Conservation (phyloP, 2,329 filamentous ascomycete genomes). For the Rosellinia necatrix region DNA sequence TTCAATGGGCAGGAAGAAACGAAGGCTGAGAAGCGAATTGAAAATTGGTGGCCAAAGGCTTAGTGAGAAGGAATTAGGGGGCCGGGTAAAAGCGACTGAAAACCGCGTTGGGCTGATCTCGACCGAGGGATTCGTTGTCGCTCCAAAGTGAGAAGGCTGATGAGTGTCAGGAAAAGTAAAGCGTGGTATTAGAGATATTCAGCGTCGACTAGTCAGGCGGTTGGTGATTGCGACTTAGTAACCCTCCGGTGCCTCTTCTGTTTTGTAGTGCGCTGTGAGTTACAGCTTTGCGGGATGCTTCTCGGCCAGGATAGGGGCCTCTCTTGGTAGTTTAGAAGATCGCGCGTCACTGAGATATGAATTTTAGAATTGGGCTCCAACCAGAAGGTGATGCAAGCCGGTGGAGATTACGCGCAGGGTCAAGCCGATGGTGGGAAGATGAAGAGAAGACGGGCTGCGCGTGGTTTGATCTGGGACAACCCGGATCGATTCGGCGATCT, state of each 20-base stretch:
- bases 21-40: neutral
- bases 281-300: neutral
- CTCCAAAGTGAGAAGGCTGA: neutral
- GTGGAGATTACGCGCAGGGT: conserved; percentile 6
- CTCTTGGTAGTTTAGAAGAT: neutral
- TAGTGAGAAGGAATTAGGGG: conserved; percentile 11
- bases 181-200: neutral
- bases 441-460: neutral
- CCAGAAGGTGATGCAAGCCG: conserved; percentile 29
- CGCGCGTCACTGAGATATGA: conserved; percentile 10
- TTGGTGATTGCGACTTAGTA: conserved; percentile 5
- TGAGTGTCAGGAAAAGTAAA: neutral
- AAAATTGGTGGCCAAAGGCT: conserved; percentile 10
- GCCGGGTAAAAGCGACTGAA: conserved; percentile 10
- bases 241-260: neutral
- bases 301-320: neutral
- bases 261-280: neutral
- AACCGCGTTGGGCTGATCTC: conserved; percentile 31
- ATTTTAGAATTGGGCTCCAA: conserved; percentile 13
- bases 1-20: conserved; percentile 7
- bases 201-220: neutral
- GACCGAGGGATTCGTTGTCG: conserved; percentile 16
- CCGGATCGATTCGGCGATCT: conserved; percentile 4
- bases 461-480: neutral
- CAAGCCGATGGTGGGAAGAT: conserved; percentile 4